Conservation (phyloP, 2,329 filamentous ascomycete species). For the Fusarium bulbicola region DNA sequence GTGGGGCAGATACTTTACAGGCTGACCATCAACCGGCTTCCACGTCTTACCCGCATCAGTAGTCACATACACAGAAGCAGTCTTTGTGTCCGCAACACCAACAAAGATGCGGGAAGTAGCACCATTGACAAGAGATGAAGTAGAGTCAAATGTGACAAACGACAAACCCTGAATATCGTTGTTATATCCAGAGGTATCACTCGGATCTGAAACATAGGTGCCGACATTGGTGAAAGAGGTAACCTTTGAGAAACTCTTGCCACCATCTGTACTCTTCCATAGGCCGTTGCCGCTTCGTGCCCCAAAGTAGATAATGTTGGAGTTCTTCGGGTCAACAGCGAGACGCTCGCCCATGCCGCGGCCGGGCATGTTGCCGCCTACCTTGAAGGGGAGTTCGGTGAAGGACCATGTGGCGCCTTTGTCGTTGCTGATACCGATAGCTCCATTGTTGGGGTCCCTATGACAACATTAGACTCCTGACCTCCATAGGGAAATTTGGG, state of each 20-base stretch:
- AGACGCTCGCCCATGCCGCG: constrained; percentile 67
- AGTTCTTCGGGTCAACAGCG: constrained; percentile 65
- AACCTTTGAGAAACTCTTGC: constrained; percentile 63
- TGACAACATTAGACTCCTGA: neutral
- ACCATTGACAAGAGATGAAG: constrained; percentile 54
- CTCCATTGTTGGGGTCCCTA: constrained; percentile 63
- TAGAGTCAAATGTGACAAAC: constrained; percentile 65
- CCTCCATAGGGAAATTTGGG: accelerated
- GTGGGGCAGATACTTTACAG: constrained; percentile 61
- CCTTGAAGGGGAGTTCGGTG: constrained; percentile 64
- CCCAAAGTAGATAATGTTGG: constrained; percentile 66
- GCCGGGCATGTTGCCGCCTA: constrained; percentile 70
- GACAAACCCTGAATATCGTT: constrained; percentile 58
- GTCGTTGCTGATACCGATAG: constrained; percentile 64
- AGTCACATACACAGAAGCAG: constrained; percentile 63
- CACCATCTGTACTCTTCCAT: constrained; percentile 66
- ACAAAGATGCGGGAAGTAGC: constrained; percentile 66
- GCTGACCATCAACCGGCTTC: constrained; percentile 60
- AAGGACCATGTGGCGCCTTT: constrained; percentile 61
- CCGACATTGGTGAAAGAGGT: constrained; percentile 61
- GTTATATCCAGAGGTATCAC: constrained; percentile 55
- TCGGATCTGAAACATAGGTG: constrained; percentile 57
- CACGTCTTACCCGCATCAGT: constrained; percentile 63
- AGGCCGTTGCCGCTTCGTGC: constrained; percentile 67
- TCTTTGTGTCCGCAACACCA: constrained; percentile 62